Evolutionary conservation across 2,329 filamentous ascomycete genomes (phyloP).

Genomic region (Botryotinia convoluta): DNA sequence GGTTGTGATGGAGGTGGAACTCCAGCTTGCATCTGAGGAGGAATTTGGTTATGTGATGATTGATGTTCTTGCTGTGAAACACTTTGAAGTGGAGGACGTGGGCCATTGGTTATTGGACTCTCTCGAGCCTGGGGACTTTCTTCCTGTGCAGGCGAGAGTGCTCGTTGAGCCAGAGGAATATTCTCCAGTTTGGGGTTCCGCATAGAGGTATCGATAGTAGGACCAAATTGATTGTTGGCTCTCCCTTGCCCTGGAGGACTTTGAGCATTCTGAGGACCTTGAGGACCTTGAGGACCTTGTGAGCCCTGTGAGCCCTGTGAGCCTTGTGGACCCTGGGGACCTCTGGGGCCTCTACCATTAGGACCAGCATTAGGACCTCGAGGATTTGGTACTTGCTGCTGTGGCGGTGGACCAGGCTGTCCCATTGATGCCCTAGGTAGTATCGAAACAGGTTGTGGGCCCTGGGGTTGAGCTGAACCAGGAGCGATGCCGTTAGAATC

Average conservation of each 20-base stretch:
- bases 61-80: slow-evolving; percentile 10
- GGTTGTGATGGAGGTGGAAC: slow-evolving; percentile 8
- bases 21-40: slow-evolving; percentile 6
- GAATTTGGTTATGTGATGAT: neutral
- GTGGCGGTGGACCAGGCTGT: slow-evolving; percentile 62
- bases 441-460: slow-evolving; percentile 49
- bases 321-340: slow-evolving; percentile 8
- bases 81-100: slow-evolving; percentile 59
- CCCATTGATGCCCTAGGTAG: slow-evolving; percentile 58
- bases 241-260: slow-evolving; percentile 24
- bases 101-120: slow-evolving; percentile 55
- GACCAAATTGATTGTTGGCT: slow-evolving; percentile 34
- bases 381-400: slow-evolving; percentile 60
- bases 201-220: slow-evolving; percentile 34
- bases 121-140: slow-evolving; percentile 47
- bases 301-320: slow-evolving; percentile 13
- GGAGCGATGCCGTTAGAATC: slow-evolving; percentile 38
- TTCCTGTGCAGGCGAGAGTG: slow-evolving; percentile 36
- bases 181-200: slow-evolving; percentile 46
- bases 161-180: slow-evolving; percentile 45
- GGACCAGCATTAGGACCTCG: slow-evolving; percentile 26
- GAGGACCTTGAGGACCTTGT: slow-evolving; percentile 10
- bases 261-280: slow-evolving; percentile 21
- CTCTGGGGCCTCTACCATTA: slow-evolving; percentile 14
- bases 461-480: slow-evolving; percentile 36